Evolutionary conservation across 345 rosid species (phyloP), one percentile per base, ranked within the genome.

Genomic region (Linum usitatissimum): DNA sequence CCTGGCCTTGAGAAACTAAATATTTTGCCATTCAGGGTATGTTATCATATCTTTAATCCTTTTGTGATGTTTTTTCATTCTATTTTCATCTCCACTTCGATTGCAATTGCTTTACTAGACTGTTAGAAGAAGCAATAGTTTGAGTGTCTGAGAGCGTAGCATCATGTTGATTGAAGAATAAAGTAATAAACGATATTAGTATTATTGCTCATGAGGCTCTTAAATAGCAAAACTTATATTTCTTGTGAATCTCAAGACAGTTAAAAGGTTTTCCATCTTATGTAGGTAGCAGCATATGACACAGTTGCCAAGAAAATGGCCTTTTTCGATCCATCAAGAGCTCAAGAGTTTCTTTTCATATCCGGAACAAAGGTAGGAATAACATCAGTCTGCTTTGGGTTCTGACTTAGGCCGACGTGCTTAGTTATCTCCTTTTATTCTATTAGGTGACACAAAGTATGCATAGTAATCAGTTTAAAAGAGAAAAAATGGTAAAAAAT

Each of bases 201-300:
- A 34, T 34, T 34, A 34, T 34, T 34, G 8, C 38, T 34, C 8
- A 7, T 7, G 5, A 34, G 38, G 38, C 0, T 34, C 38, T 4
- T 34, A 4, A 5, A 34, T 34, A 34, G 38, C 38, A 34, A 34
- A 34, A 34, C 38, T 1, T 34, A 34, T 34, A 1, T 45, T 45
- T 10, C 10, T 10, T 45, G 51, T 8, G 10, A 45, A 45, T 45
- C 17, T 10, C 51, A 45, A 45, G 10, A 45, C 51, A 45, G 51
- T 45, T 45, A 13, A 45, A 45, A 45, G 48, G 51, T 34, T 4
- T 34, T 7, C 30, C 34, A 10, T 59, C 30, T 53, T 63, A 53
- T 70, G 56, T 78, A 90, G 99, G 97, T 93, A 60, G 97, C 99
- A 66, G 97, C 99, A 57, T 93, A 93, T 66, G 95, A 93, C 73